A percentile compares a stretch with the other conserved stretches of the same genome.
Evolutionary conservation across 805 yeast genomes (phyloP).

Genomic region (Candida maris): DNA sequence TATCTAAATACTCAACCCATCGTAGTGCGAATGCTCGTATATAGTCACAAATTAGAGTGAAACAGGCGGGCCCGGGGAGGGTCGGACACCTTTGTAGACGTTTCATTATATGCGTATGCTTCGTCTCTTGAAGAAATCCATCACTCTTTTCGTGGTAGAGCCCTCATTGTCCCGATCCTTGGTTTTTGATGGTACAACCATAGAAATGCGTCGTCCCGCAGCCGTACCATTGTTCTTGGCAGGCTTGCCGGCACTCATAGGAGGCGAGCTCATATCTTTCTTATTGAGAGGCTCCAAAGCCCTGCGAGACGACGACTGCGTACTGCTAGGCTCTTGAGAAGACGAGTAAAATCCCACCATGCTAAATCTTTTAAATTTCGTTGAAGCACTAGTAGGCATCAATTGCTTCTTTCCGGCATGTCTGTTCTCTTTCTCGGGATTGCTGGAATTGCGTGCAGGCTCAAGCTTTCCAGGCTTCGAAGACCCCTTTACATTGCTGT

Average conservation of each 20-base stretch:
- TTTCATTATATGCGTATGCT: constrained; percentile 39
- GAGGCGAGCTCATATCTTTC: constrained; percentile 2
- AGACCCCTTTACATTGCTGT: too few relatives aligned
- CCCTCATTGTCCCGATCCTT: constrained; percentile 45
- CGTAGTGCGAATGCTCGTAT: too few relatives aligned
- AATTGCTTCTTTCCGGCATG: constrained; percentile 17
- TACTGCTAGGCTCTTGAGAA: constrained; percentile 8
- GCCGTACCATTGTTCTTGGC: constrained; percentile 20
- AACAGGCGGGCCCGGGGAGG: too few relatives aligned
- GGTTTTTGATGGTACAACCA: constrained; percentile 8
- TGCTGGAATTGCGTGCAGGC: too few relatives aligned
- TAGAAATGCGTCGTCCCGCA: constrained; percentile 32
- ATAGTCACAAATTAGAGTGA: too few relatives aligned
- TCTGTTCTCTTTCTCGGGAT: constrained; percentile 24
- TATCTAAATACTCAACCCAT: neutral
- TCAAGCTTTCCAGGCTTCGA: neutral
- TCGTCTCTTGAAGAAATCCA: constrained; percentile 76
- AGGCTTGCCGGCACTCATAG: neutral
- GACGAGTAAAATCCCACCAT: constrained; percentile 29
- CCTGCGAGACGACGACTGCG: constrained; percentile 11
- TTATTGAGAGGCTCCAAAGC: constrained; percentile 17
- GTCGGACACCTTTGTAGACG: too few relatives aligned
- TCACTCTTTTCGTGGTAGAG: constrained; percentile 72
- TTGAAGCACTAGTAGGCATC: constrained; percentile 10
- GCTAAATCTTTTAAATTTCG: constrained; percentile 31